phyloP scores from a whole-genome alignment of 495 filamentous ascomycete genomes.

The Neurospora intermedia region DNA sequence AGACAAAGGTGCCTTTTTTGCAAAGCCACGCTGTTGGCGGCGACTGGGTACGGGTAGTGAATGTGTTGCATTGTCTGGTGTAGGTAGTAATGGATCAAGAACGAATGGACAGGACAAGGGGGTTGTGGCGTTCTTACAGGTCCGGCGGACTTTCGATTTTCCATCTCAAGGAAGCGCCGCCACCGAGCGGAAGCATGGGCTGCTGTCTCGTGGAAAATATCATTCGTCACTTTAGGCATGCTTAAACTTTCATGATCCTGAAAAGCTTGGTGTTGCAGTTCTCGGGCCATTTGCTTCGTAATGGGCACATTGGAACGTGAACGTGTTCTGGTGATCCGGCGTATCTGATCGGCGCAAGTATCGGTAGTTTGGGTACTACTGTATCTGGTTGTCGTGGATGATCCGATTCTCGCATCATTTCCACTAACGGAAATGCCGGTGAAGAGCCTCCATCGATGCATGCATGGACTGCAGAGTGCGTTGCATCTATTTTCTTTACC shows the following conservation, averaged over 20 bases:
- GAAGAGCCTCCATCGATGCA: neutral
- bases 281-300: neutral
- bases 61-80: neutral
- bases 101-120: neutral
- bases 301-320: neutral
- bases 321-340: neutral
- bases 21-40: neutral
- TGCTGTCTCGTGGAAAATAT: neutral
- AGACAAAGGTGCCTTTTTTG: neutral
- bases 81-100: neutral
- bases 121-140: neutral
- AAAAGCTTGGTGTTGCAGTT: neutral
- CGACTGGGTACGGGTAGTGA: neutral
- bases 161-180: neutral
- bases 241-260: neutral
- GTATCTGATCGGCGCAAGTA: too few relatives aligned
- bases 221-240: neutral
- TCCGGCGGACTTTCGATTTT: neutral
- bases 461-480: neutral
- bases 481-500: neutral
- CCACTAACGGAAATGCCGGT: too few relatives aligned
- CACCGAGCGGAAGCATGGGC: neutral
- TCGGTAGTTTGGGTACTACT: too few relatives aligned
- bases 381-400: too few relatives aligned
- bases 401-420: too few relatives aligned